These are phyloP conservation scores for Vaccinium darrowii DNA, from an alignment of 148 eudicot species.

Conservation along the genomic window DNA sequence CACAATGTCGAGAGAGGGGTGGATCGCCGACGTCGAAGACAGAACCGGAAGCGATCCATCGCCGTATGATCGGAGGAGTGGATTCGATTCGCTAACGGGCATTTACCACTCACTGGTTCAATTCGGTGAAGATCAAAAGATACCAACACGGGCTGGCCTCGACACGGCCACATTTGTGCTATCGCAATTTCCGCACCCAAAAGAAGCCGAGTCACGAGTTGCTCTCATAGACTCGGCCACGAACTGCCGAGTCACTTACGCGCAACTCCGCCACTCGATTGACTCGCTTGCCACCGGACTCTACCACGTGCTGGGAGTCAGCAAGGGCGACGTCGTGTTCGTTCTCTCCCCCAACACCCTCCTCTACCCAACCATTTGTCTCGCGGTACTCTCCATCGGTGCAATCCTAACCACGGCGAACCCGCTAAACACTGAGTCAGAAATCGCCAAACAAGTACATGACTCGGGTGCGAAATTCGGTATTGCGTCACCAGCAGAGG, in stretches of 20 bases:
- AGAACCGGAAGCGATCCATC: neutral
- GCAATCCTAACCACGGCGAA: constrained; percentile 49
- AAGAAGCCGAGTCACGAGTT: constrained; percentile 34
- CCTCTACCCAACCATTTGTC: constrained; percentile 44
- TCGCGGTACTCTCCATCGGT: constrained; percentile 44
- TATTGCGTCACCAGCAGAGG: constrained; percentile 35
- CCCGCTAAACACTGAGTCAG: constrained; percentile 45
- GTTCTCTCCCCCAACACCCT: constrained; percentile 45
- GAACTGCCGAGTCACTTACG: constrained; percentile 32
- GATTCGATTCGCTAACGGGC: constrained; percentile 38
- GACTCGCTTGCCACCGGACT: constrained; percentile 37
- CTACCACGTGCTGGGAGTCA: constrained; percentile 34
- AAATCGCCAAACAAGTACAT: constrained; percentile 38
- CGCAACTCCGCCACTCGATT: constrained; percentile 34
- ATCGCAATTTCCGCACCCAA: constrained; percentile 36
- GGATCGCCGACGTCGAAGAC: neutral
- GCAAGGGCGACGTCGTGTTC: constrained; percentile 47
- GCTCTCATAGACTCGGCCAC: constrained; percentile 50
- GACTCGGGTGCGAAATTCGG: constrained; percentile 40
- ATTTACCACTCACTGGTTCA: constrained; percentile 39
- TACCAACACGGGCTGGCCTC: constrained; percentile 33
- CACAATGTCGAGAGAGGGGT: no score
- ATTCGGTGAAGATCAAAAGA: constrained; percentile 24
- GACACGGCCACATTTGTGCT: constrained; percentile 45
- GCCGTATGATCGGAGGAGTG: constrained; percentile 17